Evolutionary conservation across 2,329 filamentous ascomycete species (phyloP).

Genomic region (Scedosporium dehoogii): DNA sequence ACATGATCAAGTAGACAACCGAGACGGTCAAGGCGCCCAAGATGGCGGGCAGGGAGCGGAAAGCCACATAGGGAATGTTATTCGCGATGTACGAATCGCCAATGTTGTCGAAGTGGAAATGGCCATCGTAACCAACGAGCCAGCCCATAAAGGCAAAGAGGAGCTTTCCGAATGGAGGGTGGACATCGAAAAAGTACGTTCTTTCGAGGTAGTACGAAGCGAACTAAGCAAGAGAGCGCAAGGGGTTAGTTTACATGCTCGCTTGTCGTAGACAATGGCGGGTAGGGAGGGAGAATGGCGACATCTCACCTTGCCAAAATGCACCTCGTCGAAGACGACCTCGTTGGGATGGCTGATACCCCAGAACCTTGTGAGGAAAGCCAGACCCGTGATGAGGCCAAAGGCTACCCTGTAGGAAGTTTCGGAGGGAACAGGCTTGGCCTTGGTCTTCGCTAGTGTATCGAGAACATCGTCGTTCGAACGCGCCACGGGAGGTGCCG

Average conservation of each 20-base stretch:
- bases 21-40: constrained; percentile 88
- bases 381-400: constrained; percentile 65
- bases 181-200: constrained; percentile 99
- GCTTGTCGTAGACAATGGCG: not conserved
- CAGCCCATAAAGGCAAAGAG: constrained; percentile 95
- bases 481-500: constrained; percentile 23
- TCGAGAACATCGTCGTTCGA: constrained; percentile 39
- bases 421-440: constrained; percentile 42
- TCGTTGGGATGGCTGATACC: constrained; percentile 91
- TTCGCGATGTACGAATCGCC: constrained; percentile 96
- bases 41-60: constrained; percentile 84
- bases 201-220: constrained; percentile 81
- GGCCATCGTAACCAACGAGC: constrained; percentile 93
- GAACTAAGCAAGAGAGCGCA: constrained; percentile 37
- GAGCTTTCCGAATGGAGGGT: constrained; percentile 95
- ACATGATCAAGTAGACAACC: constrained; percentile 96
- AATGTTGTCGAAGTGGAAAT: constrained; percentile 98
- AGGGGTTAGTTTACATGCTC: not conserved
- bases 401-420: constrained; percentile 79
- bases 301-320: constrained; percentile 82
- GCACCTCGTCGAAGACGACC: constrained; percentile 97
- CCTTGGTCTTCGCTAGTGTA: constrained; percentile 31
- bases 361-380: constrained; percentile 90
- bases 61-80: constrained; percentile 94
- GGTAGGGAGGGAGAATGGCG: not conserved